Evolutionary conservation across 2,329 filamentous ascomycete genomes (phyloP).

Genomic region (Stagonosporopsis vannaccii): DNA sequence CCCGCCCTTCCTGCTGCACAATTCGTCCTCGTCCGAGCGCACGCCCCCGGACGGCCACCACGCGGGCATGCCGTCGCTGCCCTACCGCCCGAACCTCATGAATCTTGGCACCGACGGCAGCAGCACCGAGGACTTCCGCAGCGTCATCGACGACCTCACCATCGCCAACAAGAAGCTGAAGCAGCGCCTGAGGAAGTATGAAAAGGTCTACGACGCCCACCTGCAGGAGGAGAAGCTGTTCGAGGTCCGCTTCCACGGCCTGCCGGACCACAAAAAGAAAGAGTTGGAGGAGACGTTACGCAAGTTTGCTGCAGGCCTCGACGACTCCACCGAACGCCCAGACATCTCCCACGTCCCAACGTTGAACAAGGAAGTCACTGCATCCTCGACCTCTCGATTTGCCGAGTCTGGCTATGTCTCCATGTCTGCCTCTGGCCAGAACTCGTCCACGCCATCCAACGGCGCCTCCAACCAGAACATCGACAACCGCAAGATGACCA

Average conservation of each 20-base stretch:
- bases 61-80: slow-evolving; percentile 27
- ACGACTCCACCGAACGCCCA: slow-evolving; percentile 47
- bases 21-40: slow-evolving; percentile 52
- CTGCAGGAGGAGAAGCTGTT: slow-evolving; percentile 80
- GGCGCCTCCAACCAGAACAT: slow-evolving; percentile 32
- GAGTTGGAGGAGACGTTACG: slow-evolving; percentile 77
- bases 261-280: slow-evolving; percentile 75
- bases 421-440: slow-evolving; percentile 58
- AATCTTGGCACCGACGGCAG: slow-evolving; percentile 57
- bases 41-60: slow-evolving; percentile 50
- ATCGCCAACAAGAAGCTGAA: slow-evolving; percentile 82
- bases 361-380: slow-evolving; percentile 64
- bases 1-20: slow-evolving; percentile 55
- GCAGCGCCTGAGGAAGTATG: slow-evolving; percentile 74
- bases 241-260: slow-evolving; percentile 79
- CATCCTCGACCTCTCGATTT: slow-evolving; percentile 62
- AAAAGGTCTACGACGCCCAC: slow-evolving; percentile 70
- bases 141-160: slow-evolving; percentile 87
- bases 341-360: slow-evolving; percentile 47
- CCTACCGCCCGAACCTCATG: slow-evolving; percentile 50
- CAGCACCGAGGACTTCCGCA: slow-evolving; percentile 76
- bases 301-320: slow-evolving; percentile 72
- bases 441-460: slow-evolving; percentile 50
- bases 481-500: slow-evolving; percentile 39
- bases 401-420: slow-evolving; percentile 70